Conservation (phyloP, 2,329 filamentous ascomycete genomes). For the Apiospora kogelbergensis region DNA sequence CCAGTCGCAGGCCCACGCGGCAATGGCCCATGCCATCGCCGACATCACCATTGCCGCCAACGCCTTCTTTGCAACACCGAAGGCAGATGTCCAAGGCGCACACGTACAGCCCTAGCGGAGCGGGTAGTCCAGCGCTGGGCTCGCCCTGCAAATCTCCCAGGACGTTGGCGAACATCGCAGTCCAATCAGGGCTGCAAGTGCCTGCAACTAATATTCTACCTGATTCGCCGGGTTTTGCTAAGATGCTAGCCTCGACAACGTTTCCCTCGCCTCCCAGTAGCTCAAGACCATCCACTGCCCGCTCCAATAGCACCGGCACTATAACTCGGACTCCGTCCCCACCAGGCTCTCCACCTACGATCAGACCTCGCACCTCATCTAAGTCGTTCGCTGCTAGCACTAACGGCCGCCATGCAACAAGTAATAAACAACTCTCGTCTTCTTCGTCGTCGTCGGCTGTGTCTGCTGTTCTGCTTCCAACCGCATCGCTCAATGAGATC, state of each 20-base stretch:
- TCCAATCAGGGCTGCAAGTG: conserved; percentile 19
- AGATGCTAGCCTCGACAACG: conserved; percentile 27
- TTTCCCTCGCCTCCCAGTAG: conserved; percentile 28
- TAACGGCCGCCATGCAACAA: background rate
- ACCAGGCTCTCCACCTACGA: conserved; percentile 5
- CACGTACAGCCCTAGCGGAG: background rate
- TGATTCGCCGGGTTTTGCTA: conserved; percentile 31
- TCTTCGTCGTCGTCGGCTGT: background rate
- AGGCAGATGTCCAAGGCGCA: conserved; percentile 1
- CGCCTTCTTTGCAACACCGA: background rate
- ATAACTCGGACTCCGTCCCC: conserved; percentile 10
- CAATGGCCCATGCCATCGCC: background rate
- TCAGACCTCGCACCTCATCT: conserved; percentile 21
- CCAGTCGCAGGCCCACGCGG: background rate
- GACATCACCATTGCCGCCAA: background rate
- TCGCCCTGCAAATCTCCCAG: background rate
- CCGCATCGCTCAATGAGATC: conserved; percentile 24
- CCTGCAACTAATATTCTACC: conserved; percentile 20
- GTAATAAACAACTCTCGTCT: conserved; percentile 9
- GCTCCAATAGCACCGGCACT: conserved; percentile 17
- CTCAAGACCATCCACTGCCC: conserved; percentile 22
- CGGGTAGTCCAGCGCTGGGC: background rate
- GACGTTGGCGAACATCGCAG: conserved; percentile 14
- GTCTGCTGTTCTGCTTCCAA: background rate
- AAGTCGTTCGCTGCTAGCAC: conserved; percentile 14